Percentiles rank a stretch among this genome's conserved stretches.
phyloP scores from a whole-genome alignment of 192 early-diverging fungal genomes.

The Ramicandelaber brevisporus region DNA sequence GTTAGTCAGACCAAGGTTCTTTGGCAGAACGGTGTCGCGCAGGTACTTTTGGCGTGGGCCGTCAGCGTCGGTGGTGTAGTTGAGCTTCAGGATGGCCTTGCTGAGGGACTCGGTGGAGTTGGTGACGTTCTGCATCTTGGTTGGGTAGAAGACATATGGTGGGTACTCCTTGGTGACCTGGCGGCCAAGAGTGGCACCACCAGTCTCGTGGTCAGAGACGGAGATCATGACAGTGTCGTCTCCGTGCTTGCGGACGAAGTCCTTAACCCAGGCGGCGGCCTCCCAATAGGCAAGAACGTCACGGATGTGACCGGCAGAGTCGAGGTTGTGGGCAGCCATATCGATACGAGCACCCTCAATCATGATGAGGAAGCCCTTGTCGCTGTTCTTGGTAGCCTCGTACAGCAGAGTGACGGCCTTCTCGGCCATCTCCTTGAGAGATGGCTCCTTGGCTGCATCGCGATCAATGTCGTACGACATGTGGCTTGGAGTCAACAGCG shows the following conservation, averaged over 20 bases:
- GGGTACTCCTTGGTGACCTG: constrained; percentile 50
- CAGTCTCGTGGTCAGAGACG: constrained; percentile 89
- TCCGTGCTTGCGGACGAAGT: constrained; percentile 54
- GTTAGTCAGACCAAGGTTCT: constrained; percentile 47
- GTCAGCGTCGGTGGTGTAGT: constrained; percentile 1
- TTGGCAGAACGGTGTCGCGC: constrained; percentile 26
- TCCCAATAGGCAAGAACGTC: constrained; percentile 83
- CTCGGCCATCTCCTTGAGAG: constrained; percentile 56
- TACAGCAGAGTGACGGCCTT: constrained; percentile 61
- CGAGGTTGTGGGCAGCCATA: constrained; percentile 90
- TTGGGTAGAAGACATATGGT: constrained; percentile 68
- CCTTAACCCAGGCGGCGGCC: constrained; percentile 34
- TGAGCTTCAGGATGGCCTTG: constrained; percentile 10
- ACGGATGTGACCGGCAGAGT: constrained; percentile 71
- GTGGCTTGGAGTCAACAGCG: constrained; percentile 59
- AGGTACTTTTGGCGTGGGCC: constrained; percentile 11
- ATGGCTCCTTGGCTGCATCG: constrained; percentile 34
- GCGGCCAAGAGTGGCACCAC: constrained; percentile 62
- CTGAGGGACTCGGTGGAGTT: constrained; percentile 34
- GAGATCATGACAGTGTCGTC: constrained; percentile 79
- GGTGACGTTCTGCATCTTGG: constrained; percentile 34
- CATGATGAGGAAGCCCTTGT: constrained; percentile 82
- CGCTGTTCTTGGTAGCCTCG: constrained; percentile 15
- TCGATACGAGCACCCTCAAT: constrained; percentile 91
- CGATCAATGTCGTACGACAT: constrained; percentile 87